Base-by-base conservation (phyloP, 345 rosid genomes). In the Salix brachista region DNA sequence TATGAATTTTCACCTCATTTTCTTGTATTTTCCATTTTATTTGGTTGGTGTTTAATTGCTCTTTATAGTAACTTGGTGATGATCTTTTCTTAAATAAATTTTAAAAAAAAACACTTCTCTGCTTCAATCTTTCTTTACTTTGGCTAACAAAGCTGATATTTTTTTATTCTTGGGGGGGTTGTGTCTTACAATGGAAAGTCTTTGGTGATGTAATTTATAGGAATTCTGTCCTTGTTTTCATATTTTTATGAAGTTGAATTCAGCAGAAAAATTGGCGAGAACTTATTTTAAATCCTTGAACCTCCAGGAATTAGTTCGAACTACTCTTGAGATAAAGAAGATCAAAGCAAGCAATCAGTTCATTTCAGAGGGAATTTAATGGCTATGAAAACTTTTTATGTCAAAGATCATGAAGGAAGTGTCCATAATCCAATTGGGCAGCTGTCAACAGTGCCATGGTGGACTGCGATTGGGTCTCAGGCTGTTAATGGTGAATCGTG, bases 341-440 rank as follows among this genome's bases (percentile, higher is more conserved):
- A 8, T 58, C 23, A 74, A 41, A 60, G 25, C 42, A 72, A 37
- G 14, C 21, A 23, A 42, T 50, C 4, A 66, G 79, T 78, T 41
- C 56, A 10, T n/a, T 81, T 70, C 62, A 72, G 36, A 58, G 73
- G 50, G n/a, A 28, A 8, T 18, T 61, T 28, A 78, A 94, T 91
- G 94, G 92, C 96, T 82, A 89, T 86, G 97, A 94, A 91, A 83
- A 84, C 97, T 81, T 76, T 84, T 72, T 83, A 84, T 78, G 73
- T 88, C 73, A 90, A 90, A 79, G 93, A 89, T 70, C 91, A 85
- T 79, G 97, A 90, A 83, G 92, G 91, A 75, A 77, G 70, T 72
- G 83, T 67, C 17, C 86, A 84, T 72, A 80, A 81, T 80, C 85
- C 88, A 65, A 81, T 56, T 65, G 88, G 84, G 77, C 92, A 88